phyloP scores from a whole-genome alignment of 768 basidiomycete genomes.

The Mycena floridula region DNA sequence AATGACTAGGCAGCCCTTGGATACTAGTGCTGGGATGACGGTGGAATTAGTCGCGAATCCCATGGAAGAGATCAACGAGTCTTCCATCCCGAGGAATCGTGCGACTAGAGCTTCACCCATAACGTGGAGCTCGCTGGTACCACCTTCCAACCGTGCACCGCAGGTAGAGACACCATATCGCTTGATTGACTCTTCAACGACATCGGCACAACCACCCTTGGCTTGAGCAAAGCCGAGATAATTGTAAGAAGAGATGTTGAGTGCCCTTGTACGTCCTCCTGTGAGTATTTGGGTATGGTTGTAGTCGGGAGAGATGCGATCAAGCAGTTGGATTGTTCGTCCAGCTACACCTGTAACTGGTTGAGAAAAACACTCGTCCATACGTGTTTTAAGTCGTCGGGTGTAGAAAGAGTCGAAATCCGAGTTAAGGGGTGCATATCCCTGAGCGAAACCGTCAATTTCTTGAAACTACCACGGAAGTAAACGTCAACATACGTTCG shows the following conservation, averaged over 20 bases:
- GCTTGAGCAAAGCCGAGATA: constrained; percentile 98
- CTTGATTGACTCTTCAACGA: constrained; percentile 77
- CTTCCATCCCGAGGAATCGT: constrained; percentile 85
- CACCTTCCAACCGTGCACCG: constrained; percentile 77
- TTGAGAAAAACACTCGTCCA: constrained; percentile 93
- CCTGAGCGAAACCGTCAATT: constrained; percentile 39
- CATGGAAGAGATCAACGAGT: constrained; percentile 88
- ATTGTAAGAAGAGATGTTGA: constrained; percentile 98
- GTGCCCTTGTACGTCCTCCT: constrained; percentile 76
- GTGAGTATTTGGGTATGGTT: constrained; percentile 73
- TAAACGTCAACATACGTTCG: constrained; percentile 61
- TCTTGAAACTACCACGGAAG: background rate
- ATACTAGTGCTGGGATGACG: constrained; percentile 83
- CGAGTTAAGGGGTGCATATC: constrained; percentile 93
- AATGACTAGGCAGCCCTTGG: constrained; percentile 89
- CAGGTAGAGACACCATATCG: constrained; percentile 77
- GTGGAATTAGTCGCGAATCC: constrained; percentile 97
- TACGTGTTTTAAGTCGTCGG: constrained; percentile 86
- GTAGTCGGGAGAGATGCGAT: constrained; percentile 79
- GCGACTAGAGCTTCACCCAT: constrained; percentile 84
- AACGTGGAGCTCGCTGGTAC: constrained; percentile 80
- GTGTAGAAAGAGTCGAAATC: constrained; percentile 99
- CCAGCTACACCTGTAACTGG: constrained; percentile 95
- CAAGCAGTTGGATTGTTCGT: constrained; percentile 81
- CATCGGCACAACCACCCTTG: constrained; percentile 89